Conservation (phyloP, 2,329 filamentous ascomycete species). For the Botrytis aclada region DNA sequence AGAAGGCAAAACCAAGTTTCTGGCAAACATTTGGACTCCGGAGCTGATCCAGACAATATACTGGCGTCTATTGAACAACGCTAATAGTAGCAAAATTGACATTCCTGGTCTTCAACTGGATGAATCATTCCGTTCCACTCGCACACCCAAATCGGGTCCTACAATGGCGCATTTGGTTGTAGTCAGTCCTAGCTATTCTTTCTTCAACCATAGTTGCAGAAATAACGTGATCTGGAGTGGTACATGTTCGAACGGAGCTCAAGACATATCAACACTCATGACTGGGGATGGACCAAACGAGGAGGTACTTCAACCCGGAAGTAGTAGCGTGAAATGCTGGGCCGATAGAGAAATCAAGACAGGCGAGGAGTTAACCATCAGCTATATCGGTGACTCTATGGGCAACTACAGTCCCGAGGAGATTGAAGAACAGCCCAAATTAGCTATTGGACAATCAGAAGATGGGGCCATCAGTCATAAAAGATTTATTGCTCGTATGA, state of each 20-base stretch:
- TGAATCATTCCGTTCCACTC: background rate
- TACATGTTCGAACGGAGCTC: slow-evolving; percentile 10
- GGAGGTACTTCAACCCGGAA: slow-evolving; percentile 26
- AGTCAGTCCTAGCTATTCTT: slow-evolving; percentile 32
- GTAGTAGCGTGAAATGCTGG: slow-evolving; percentile 25
- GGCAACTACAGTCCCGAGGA: slow-evolving; percentile 1
- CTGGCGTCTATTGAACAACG: slow-evolving; percentile 35
- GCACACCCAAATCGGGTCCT: background rate
- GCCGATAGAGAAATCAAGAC: slow-evolving; percentile 29
- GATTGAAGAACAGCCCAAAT: background rate
- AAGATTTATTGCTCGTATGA: slow-evolving; percentile 20
- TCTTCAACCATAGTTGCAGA: slow-evolving; percentile 35
- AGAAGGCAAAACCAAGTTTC: background rate
- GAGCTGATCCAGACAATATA: slow-evolving; percentile 34
- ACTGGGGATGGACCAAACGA: slow-evolving; percentile 15
- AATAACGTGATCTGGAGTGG: slow-evolving; percentile 33
- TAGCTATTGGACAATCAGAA: background rate
- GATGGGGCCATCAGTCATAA: slow-evolving; percentile 12
- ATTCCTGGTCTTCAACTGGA: background rate
- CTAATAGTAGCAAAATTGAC: slow-evolving; percentile 24
- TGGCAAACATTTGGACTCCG: slow-evolving; percentile 22
- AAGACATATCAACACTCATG: slow-evolving; percentile 14
- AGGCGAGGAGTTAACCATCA: slow-evolving; percentile 35
- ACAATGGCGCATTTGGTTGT: slow-evolving; percentile 16
- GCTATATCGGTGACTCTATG: slow-evolving; percentile 31